Evolutionary conservation across 106 monocot genomes (phyloP).

Genomic region (Ottelia alismoides): DNA sequence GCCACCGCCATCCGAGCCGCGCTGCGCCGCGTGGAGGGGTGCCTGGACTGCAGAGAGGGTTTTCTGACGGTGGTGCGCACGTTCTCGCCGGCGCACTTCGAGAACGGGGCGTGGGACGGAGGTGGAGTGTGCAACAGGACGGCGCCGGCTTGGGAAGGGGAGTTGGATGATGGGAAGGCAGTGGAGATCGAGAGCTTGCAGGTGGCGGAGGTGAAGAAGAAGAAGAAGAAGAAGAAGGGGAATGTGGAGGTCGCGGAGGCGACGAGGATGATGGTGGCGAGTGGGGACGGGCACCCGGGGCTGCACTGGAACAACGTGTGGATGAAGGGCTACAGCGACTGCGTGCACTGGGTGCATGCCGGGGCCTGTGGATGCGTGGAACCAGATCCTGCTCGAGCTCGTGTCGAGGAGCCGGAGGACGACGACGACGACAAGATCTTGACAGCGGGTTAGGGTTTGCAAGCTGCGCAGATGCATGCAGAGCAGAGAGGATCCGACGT

Average conservation of each 20-base stretch:
- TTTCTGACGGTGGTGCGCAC: slow-evolving; percentile 35
- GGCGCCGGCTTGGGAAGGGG: slow-evolving; percentile 11
- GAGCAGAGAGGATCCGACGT: too few species aligned
- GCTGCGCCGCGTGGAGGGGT: slow-evolving; percentile 15
- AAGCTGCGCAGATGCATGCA: too few species aligned
- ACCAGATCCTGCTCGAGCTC: slow-evolving; percentile 51
- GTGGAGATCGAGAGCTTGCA: slow-evolving; percentile 18
- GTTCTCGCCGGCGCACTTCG: slow-evolving; percentile 59
- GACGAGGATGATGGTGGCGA: slow-evolving; percentile 52
- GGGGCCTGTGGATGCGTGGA: slow-evolving; percentile 65
- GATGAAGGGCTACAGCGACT: slow-evolving; percentile 33
- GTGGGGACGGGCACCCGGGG: slow-evolving; percentile 58
- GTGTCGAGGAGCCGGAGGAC: too few species aligned
- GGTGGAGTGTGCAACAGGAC: slow-evolving; percentile 58
- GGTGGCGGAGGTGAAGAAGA: slow-evolving; percentile 7
- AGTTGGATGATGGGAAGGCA: slow-evolving; percentile 4
- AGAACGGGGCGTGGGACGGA: slow-evolving; percentile 41
- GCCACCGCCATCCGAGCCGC: slow-evolving; percentile 23
- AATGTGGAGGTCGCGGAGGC: slow-evolving; percentile 34
- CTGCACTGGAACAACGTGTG: slow-evolving; percentile 51
- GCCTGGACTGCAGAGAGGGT: slow-evolving; percentile 1
- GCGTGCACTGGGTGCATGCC: slow-evolving; percentile 81
- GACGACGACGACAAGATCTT: too few species aligned
- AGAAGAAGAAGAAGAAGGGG: too few species aligned
- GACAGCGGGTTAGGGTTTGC: too few species aligned